Conservation (phyloP, 805 yeast genomes). For the Saturnispora silvae region DNA sequence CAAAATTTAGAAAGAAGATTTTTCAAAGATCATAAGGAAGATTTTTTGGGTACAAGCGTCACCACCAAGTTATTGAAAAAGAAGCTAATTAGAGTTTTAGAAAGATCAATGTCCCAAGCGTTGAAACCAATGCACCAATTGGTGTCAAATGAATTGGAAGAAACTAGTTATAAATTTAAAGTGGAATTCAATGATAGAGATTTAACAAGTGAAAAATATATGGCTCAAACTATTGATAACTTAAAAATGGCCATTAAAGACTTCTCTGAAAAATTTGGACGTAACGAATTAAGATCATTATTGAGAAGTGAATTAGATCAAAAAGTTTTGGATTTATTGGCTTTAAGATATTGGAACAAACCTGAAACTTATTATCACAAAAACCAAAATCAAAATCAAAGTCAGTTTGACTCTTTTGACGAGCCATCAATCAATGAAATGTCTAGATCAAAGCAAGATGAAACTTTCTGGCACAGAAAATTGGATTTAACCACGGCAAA, state of each 20-base stretch:
- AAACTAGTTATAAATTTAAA: constrained; percentile 82
- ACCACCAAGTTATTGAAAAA: constrained; percentile 69
- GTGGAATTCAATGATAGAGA: constrained; percentile 95
- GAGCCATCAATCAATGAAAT: constrained; percentile 49
- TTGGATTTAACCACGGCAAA: constrained; percentile 75
- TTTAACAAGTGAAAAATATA: constrained; percentile 85
- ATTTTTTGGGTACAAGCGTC: constrained; percentile 52
- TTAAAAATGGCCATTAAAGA: constrained; percentile 82
- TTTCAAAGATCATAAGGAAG: constrained; percentile 53
- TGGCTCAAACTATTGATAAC: constrained; percentile 84
- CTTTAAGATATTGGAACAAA: constrained; percentile 87
- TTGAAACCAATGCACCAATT: constrained; percentile 78
- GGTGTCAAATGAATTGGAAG: constrained; percentile 87
- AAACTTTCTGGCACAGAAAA: constrained; percentile 79
- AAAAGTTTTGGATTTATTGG: constrained; percentile 73
- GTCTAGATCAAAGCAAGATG: constrained; percentile 48
- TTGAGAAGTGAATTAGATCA: constrained; percentile 83
- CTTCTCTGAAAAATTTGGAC: constrained; percentile 68
- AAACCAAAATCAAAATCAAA: constrained; percentile 15
- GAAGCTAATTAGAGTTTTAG: constrained; percentile 78
- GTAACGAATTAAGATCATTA: constrained; percentile 70
- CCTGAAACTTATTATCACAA: constrained; percentile 27
- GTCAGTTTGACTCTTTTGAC: too few relatives aligned
- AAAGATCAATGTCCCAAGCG: constrained; percentile 81
- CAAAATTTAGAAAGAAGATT: constrained; percentile 55